Base-by-base conservation (phyloP, 2,329 filamentous ascomycete species). In the Anisogramma anomala region DNA sequence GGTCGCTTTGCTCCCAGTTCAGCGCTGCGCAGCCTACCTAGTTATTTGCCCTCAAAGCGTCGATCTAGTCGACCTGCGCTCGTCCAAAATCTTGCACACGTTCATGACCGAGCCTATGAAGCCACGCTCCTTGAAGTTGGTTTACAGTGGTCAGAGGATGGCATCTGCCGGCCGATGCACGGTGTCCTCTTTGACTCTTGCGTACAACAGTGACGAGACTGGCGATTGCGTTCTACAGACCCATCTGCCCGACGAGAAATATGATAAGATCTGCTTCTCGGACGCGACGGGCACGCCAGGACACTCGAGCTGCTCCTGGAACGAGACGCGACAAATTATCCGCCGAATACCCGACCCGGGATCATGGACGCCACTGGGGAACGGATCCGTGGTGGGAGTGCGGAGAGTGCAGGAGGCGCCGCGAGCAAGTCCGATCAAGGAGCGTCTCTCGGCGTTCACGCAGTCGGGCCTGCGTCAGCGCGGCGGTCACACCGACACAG, bases 141-240 rank as follows among this genome's bases (percentile, higher is more conserved):
- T 79, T 42, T 73, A 77, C 51, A 69, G 72, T 1, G 61, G 61
- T 33, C 68, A 62, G 42, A 65, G 66, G 35, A 63, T 61, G 45
- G 74, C 70, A 45, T 62, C 66, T 41, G 77, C 71, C 33, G 72
- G 69, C 11, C 69, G 68, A 1, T 60, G 68, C 1, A 73, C 77
- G 0, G 59, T 87, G 1, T 66, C 67, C 20, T 77, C 71, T 11
- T 64, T 86, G n/a, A 77, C 73, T 0, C 58, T 86, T 17, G 73
- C 71, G 10, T 85, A 84, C 53, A 68, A 69, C 3, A 71, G 73
- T 44, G 61, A 65, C 3, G 72, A 76, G 15, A 74, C 72, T 0
- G 69, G 73, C 9, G 71, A 79, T 36, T 75, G 79, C 42, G 66
- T 84, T 15, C 63, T 85, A 47, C 77, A 82, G 39, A 79, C 71